Base-by-base conservation (phyloP, 345 rosid genomes). In the Hibiscus tridactylites region DNA sequence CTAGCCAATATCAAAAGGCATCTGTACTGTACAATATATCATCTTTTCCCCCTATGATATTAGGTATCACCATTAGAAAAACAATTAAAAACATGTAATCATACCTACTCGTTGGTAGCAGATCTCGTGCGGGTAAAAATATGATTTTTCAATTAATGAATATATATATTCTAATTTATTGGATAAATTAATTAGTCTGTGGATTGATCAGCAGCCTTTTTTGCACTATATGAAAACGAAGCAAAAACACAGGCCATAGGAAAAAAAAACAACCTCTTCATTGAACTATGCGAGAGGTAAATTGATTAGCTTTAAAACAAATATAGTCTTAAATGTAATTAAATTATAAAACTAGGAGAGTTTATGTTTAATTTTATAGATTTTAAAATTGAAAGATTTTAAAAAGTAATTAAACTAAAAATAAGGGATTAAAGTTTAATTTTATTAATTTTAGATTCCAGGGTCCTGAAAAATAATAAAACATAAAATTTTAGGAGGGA, bases 1-100 rank as follows among this genome's bases (percentile, higher is more conserved):
- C 68, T 75, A 61, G 44, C 59, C 52, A 49, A 60, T 49, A 52
- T 61, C 76, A 8, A 6, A 46, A 68, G 4, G 52, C 82, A 74
- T 58, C 58, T 35, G 6, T 60, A 50, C 47, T 35, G 6, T 60
- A 50, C 47, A 66, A 57, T 57, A 4, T 31, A 24, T 65, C 3
- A 47, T 66, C 19, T 56, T 54, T 50, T n/a, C 28, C 9, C 29
- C 46, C 56, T 50, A 71, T 29, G 26, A 26, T 52, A 50, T n/a
- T 29, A 10, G 44, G 39, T 42, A 13, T 57, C 72, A 67, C 33
- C 16, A 21, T 39, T n/a, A 11, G 63, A 24, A 3, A 24, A 65
- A 15, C 29, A 42, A 17, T 8, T 17, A n/a, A 64, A 35, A 5
- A 53, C 21, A 13, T 58, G 37, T 35, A 33, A 52, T 17, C 24